These are phyloP conservation scores for Plasmodium gonderi DNA, from an alignment of 169 alveolate genomes.

Conservation along the genomic window DNA sequence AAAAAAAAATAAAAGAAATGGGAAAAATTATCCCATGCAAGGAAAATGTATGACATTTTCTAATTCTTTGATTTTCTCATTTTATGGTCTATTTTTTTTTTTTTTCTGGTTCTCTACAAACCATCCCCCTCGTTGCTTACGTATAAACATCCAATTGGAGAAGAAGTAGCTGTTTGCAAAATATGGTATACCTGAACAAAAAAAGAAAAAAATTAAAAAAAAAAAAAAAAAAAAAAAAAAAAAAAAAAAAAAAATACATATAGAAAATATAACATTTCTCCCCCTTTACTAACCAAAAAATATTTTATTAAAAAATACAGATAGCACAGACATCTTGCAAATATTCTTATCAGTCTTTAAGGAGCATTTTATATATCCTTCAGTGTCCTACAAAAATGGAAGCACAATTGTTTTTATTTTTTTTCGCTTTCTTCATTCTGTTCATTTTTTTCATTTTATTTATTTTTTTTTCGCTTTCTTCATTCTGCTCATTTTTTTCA, in stretches of 20 bases:
- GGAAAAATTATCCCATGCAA: background rate
- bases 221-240: background rate
- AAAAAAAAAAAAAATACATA: background rate
- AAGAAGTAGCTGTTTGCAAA: conserved; percentile 65
- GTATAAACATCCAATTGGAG: conserved; percentile 47
- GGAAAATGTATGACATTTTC: too few species aligned
- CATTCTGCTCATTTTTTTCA: background rate
- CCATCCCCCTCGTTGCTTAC: background rate
- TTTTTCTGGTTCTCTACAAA: background rate
- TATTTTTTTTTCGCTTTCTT: too few species aligned
- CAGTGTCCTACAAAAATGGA: conserved; percentile 11
- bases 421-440: background rate
- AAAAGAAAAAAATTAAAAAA: background rate
- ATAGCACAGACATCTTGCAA: conserved; percentile 62
- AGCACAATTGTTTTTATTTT: background rate
- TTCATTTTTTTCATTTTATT: background rate
- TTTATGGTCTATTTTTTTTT: background rate
- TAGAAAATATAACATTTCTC: background rate
- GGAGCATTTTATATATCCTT: conserved; percentile 49
- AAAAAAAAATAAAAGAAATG: background rate
- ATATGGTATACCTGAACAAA: conserved; percentile 36
- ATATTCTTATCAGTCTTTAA: conserved; percentile 53
- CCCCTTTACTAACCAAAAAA: conserved; percentile 38
- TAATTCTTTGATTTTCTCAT: too few species aligned
- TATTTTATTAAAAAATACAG: conserved; percentile 50